A percentile compares a stretch with the other conserved stretches of the same genome.
Evolutionary conservation across 257 asterid species (phyloP).

Genomic region (Schizonepeta tenuifolia): DNA sequence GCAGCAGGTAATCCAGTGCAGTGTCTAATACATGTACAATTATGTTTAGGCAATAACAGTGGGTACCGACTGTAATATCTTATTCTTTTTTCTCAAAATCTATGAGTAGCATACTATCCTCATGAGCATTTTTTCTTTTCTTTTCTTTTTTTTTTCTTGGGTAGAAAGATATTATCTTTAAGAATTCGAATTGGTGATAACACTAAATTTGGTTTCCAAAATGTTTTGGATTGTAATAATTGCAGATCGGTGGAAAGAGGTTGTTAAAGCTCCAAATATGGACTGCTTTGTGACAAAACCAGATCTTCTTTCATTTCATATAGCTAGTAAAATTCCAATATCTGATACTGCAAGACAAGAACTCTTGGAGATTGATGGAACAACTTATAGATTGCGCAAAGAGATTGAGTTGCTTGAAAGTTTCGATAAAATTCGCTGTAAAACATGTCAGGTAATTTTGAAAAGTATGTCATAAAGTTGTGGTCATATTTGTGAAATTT

Average conservation of each 20-base stretch:
- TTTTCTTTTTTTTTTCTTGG: conserved; percentile 20
- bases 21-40: background rate
- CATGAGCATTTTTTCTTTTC: conserved; percentile 1
- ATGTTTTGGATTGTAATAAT: conserved; percentile 30
- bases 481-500: background rate
- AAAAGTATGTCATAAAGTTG: background rate
- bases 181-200: conserved; percentile 14
- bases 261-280: conserved; percentile 80
- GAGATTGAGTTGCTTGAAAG: conserved; percentile 92
- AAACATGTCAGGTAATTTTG: conserved; percentile 74
- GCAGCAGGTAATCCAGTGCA: conserved; percentile 69
- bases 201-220: background rate
- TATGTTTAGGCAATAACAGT: conserved; percentile 10
- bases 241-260: conserved; percentile 94
- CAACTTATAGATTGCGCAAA: conserved; percentile 81
- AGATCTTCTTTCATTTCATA: conserved; percentile 87
- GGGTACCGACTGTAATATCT: background rate
- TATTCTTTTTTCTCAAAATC: conserved; percentile 11
- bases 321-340: conserved; percentile 92
- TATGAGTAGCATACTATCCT: conserved; percentile 8
- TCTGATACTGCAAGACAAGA: conserved; percentile 93
- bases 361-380: conserved; percentile 97
- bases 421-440: conserved; percentile 80
- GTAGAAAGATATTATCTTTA: conserved; percentile 1
- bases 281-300: conserved; percentile 79